Evolutionary conservation across 73 alveolate genomes (phyloP).

Genomic region (Uronychia binucleata): DNA sequence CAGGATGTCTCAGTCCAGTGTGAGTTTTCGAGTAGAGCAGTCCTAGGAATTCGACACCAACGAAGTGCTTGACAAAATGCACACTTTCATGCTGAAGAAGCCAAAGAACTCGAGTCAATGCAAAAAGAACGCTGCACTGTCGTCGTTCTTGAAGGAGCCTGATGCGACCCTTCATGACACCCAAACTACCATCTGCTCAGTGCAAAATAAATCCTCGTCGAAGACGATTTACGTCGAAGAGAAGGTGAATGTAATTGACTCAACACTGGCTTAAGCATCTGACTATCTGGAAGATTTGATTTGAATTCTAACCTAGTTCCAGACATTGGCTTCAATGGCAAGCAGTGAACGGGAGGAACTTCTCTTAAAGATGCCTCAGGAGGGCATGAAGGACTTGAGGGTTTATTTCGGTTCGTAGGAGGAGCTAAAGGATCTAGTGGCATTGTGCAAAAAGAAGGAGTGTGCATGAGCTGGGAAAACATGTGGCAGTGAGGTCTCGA

Average conservation of each 20-base stretch:
- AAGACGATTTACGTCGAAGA: background rate
- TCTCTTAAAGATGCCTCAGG: too few relatives aligned
- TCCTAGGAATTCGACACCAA: background rate
- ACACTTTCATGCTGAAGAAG: background rate
- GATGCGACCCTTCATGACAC: too few relatives aligned
- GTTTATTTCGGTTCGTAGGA: too few relatives aligned
- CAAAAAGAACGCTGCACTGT: too few relatives aligned
- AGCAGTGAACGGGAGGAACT: too few relatives aligned
- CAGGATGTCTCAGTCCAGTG: background rate
- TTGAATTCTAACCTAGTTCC: too few relatives aligned
- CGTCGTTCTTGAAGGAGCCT: too few relatives aligned
- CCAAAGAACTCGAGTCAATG: background rate
- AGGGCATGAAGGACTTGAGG: too few relatives aligned
- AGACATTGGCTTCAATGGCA: too few relatives aligned
- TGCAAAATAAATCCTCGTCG: background rate
- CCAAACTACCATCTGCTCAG: too few relatives aligned
- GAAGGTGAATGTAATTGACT: background rate
- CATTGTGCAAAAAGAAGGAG: background rate
- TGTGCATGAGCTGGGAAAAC: background rate
- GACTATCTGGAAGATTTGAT: background rate
- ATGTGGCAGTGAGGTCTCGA: background rate
- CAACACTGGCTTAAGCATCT: background rate
- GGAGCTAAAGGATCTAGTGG: background rate
- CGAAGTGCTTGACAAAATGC: background rate
- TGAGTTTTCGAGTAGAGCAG: background rate